A percentile compares a stretch with the other conserved stretches of the same genome.
These are phyloP conservation scores for Simmondsia chinensis DNA, from an alignment of 148 eudicot genomes.

Conservation along the genomic window DNA sequence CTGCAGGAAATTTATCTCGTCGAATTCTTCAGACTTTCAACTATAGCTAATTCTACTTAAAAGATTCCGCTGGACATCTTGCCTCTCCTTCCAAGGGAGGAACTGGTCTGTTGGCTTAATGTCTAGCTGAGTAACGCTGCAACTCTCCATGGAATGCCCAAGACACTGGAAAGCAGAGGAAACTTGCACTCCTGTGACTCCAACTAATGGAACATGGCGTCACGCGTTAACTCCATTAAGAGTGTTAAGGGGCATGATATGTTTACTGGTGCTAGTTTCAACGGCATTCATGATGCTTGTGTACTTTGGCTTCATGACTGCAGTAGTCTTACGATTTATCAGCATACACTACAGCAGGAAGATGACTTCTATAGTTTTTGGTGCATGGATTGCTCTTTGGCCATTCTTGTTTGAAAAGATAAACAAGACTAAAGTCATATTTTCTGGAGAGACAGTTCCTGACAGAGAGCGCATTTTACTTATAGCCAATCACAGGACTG, in stretches of 20 bases:
- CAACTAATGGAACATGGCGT: constrained; percentile 13
- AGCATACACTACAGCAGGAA: constrained; percentile 73
- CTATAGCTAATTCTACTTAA: no score
- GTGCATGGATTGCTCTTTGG: constrained; percentile 86
- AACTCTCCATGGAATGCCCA: no score
- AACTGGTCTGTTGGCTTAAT: no score
- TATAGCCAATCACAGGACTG: constrained; percentile 89
- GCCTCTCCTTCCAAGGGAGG: no score
- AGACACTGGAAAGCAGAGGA: constrained; percentile 34
- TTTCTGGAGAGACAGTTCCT: constrained; percentile 75
- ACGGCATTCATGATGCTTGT: constrained; percentile 77
- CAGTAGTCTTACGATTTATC: constrained; percentile 49
- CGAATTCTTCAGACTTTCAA: no score
- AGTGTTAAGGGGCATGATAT: constrained; percentile 51
- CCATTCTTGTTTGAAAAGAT: constrained; percentile 83
- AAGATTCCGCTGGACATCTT: no score
- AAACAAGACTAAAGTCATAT: constrained; percentile 65
- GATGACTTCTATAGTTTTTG: constrained; percentile 55
- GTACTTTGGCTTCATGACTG: constrained; percentile 44
- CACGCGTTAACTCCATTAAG: constrained; percentile 46
- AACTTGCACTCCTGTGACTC: constrained; percentile 13
- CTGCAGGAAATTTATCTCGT: no score
- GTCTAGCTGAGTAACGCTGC: no score
- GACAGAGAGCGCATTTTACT: constrained; percentile 50
- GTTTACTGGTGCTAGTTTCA: constrained; percentile 53